Evolutionary conservation across 345 rosid species (phyloP), one percentile per base, ranked within the genome.

Genomic region (Fremontodendron californicum): DNA sequence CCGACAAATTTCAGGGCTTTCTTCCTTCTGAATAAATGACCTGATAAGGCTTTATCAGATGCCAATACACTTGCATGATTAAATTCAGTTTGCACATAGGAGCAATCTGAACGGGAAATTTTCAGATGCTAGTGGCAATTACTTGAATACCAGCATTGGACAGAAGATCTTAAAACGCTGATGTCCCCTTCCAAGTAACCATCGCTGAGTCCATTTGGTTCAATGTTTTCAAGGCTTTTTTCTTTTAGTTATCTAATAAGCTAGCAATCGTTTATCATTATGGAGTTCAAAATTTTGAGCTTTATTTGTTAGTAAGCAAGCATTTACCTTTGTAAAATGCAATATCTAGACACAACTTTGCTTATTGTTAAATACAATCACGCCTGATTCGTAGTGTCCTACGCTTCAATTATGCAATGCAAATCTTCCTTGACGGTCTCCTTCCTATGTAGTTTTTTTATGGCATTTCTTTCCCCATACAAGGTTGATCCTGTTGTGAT

Each of bases 1-100:
- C 33, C 86, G 96, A 76, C 84, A 83, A 57, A 78, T 84, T 75
- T 91, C 90, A 2, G 94, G 93, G 9, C 81, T 92, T 40, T 86
- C 98, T 80, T 90, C 97, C 79, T 94, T 92, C 81, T 94, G 87
- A 90, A 25, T 33, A 60, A 25, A 57, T 25, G 68, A 29, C 35
- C 18, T 60, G 16, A 27, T 58, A 10, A 16, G 73, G 54, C 52
- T 70, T 46, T n/a, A n/a, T n/a, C 58, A 29, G 40, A 48, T 46
- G 35, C 39, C 21, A 27, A 9, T 25, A 46, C n/a, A 31, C 40
- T 15, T 69, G 15, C 40, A 3, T 25, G 57, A 43, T 40, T 16
- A 21, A 40, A 25, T 68, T 45, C 73, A 25, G 63, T 3, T 58
- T 10, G 16, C 16, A 25, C 25, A 58, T 58, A 3, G 35, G 18